Conservation (phyloP, 345 rosid species). For the Melastoma malabathricum region DNA sequence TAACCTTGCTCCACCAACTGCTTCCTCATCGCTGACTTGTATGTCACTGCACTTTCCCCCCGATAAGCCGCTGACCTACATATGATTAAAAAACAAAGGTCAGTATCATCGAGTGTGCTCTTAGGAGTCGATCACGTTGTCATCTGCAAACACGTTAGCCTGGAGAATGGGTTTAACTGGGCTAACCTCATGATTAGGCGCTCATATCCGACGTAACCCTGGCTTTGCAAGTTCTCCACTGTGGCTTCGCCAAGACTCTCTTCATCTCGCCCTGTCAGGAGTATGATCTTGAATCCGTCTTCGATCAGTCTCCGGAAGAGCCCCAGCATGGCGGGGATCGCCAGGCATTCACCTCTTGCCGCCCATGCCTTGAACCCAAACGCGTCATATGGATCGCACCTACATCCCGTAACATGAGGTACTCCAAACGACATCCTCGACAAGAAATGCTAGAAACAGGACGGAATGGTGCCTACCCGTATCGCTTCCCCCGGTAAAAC, state of each 20-base stretch:
- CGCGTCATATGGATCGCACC: slow-evolving; percentile 83
- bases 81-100: no score
- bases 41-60: slow-evolving; percentile 7
- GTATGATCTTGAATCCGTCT: slow-evolving; percentile 52
- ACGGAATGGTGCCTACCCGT: slow-evolving; percentile 32
- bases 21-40: slow-evolving; percentile 10
- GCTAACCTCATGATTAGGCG: slow-evolving; percentile 53
- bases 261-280: slow-evolving; percentile 68
- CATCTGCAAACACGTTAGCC: not conserved
- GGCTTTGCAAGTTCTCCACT: slow-evolving; percentile 34
- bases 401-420: slow-evolving; percentile 3
- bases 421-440: no score
- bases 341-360: slow-evolving; percentile 47
- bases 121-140: not conserved
- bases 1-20: slow-evolving; percentile 12
- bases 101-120: not conserved
- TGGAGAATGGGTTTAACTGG: not conserved
- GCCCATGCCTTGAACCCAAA: slow-evolving; percentile 64
- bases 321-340: slow-evolving; percentile 45
- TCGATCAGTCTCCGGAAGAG: slow-evolving; percentile 32
- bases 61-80: slow-evolving; percentile 3
- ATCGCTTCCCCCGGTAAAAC: slow-evolving; percentile 59
- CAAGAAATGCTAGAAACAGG: no score
- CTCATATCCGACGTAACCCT: slow-evolving; percentile 60
- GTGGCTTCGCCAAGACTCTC: slow-evolving; percentile 47